These are phyloP conservation scores for Fusarium transvaalense DNA, from an alignment of 2,329 filamentous ascomycete genomes.

Conservation along the genomic window DNA sequence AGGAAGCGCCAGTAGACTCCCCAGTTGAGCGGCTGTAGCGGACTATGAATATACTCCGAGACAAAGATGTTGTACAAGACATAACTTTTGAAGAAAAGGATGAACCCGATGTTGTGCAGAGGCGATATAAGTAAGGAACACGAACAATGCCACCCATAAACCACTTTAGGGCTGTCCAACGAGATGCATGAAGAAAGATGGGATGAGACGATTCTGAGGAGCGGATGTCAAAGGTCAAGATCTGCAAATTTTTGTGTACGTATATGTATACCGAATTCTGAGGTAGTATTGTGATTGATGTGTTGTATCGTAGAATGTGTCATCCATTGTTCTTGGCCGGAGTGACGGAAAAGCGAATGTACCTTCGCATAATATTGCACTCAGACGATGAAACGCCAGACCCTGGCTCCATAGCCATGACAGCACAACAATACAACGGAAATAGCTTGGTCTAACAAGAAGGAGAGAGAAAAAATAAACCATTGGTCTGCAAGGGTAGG, in stretches of 20 bases:
- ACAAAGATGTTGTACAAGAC: slow-evolving; percentile 12
- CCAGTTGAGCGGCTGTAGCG: slow-evolving; percentile 12
- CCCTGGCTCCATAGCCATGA: slow-evolving; percentile 37
- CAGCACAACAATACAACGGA: slow-evolving; percentile 31
- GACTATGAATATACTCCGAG: slow-evolving; percentile 9
- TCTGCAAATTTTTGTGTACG: slow-evolving; percentile 16
- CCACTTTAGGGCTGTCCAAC: slow-evolving; percentile 31
- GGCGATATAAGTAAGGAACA: slow-evolving; percentile 6
- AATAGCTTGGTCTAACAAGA: slow-evolving; percentile 13
- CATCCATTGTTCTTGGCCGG: neutral
- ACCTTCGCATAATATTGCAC: slow-evolving; percentile 34
- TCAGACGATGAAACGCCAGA: slow-evolving; percentile 38
- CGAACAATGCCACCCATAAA: slow-evolving; percentile 10
- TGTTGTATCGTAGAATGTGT: neutral
- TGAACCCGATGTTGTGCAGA: slow-evolving; percentile 27
- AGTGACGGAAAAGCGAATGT: slow-evolving; percentile 1
- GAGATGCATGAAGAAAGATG: slow-evolving; percentile 26
- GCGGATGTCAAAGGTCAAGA: slow-evolving; percentile 10
- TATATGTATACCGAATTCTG: slow-evolving; percentile 7
- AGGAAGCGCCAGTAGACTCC: slow-evolving; percentile 1
- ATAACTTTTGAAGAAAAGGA: slow-evolving; percentile 1
- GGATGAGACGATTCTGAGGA: slow-evolving; percentile 34
- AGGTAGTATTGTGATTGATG: slow-evolving; percentile 1
- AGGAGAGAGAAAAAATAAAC: neutral
- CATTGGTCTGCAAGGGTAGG: slow-evolving; percentile 35